These are phyloP conservation scores for Kurtzmaniella fragi DNA, from an alignment of 805 yeast species.

Conservation along the genomic window DNA sequence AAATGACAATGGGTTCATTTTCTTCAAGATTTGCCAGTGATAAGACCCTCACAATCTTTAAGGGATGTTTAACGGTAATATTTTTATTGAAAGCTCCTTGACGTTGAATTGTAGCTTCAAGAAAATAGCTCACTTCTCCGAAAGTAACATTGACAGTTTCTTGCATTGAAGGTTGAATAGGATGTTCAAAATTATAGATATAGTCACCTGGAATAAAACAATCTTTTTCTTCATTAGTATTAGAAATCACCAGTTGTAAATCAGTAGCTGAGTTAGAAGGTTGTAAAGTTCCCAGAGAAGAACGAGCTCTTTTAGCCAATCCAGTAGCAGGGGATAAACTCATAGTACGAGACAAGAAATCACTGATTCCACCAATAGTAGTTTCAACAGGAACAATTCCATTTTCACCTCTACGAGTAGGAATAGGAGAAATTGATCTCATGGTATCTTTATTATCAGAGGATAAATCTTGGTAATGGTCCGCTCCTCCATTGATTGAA, in stretches of 20 bases:
- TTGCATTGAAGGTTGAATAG: conserved; percentile 76
- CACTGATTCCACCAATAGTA: background rate
- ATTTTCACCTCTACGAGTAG: background rate
- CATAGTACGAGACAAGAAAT: conserved; percentile 1
- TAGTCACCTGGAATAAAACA: conserved; percentile 83
- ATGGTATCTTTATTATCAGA: conserved; percentile 1
- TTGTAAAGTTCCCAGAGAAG: background rate
- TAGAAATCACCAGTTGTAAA: background rate
- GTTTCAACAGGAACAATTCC: background rate
- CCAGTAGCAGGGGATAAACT: conserved; percentile 2
- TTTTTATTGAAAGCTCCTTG: conserved; percentile 83
- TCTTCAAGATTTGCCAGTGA: conserved; percentile 77
- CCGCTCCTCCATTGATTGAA: conserved; percentile 42
- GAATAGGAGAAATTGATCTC: conserved; percentile 6
- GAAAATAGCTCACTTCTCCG: conserved; percentile 68
- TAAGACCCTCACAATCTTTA: conserved; percentile 70
- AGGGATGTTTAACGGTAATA: conserved; percentile 56
- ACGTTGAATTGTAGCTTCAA: conserved; percentile 69
- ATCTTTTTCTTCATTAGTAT: conserved; percentile 4
- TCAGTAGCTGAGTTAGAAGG: background rate
- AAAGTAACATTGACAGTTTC: conserved; percentile 75
- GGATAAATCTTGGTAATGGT: conserved; percentile 31
- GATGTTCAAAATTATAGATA: conserved; percentile 85
- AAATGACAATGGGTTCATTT: conserved; percentile 87
- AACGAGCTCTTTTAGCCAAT: background rate